Base-by-base conservation (phyloP, 2,329 filamentous ascomycete genomes). In the Simplicillium aogashimaense region DNA sequence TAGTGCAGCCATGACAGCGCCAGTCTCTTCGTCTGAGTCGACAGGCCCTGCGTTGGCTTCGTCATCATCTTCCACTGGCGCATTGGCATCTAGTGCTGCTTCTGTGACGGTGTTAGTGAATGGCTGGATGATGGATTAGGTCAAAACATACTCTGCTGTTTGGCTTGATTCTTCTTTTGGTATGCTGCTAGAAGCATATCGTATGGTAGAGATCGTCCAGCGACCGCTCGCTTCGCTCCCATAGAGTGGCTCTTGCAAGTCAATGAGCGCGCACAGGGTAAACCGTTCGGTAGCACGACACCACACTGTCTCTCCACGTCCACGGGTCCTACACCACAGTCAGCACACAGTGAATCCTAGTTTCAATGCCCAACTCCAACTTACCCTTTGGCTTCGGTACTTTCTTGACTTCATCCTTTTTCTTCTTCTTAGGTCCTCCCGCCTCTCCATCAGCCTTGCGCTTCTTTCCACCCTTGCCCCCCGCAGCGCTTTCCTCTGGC, bases 151-250 rank as follows among this genome's bases (percentile, higher is more conserved):
- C 86, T 94, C 62, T 97, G 92, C 66, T 95, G 86, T 56, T 95
- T 94, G 16, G 92, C 92, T 61, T 97, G 92, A 53, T 98, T 98
- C 71, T 95, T 97, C 73, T 97, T 95, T 60, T 92, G 86, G 54
- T 92, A 92, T 7, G 83, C 82, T 12, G 84, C 81, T 30, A 95
- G 72, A 31, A 95, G 68, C 82, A 94, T 92, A 59, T 95, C 88
- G 55, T 95, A 95, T 2, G 89, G 89, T 44, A 94, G 65, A 35
- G 85, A 92, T 45, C 89, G 74, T 1, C 89, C 89, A 5, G 86
- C 83, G 3, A 95, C 89, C 1, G 84, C 83, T 50, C 89, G 75
- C 63, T 95, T 95, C 5, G 89, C 83, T 10, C 89, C 88, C 89
- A 95, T 95, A n/a, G 76, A 82, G 49, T 95, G 89, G 44, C 83